A percentile compares a stretch with the other conserved stretches of the same genome.
Conservation (phyloP, 2,329 filamentous ascomycete genomes). For the Kalaharituber pfeilii region DNA sequence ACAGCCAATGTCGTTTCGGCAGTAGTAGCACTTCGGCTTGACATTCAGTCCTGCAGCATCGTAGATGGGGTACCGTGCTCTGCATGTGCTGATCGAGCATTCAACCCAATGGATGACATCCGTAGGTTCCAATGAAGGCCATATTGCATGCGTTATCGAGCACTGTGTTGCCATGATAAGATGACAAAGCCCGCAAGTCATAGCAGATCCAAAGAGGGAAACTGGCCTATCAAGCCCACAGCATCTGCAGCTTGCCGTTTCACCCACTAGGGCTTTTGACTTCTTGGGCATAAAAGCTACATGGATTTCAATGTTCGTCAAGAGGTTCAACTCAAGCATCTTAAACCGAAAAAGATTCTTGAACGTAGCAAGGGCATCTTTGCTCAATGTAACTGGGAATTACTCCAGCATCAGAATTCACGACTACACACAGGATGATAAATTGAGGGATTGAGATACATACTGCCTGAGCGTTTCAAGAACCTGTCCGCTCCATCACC, state of each 20-base stretch:
- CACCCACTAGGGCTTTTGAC: background rate
- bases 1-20: background rate
- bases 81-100: background rate
- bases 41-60: background rate
- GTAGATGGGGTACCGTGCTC: background rate
- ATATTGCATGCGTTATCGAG: background rate
- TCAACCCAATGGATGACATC: background rate
- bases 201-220: background rate
- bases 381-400: background rate
- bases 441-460: background rate
- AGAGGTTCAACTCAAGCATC: background rate
- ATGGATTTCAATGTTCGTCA: background rate
- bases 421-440: background rate
- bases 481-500: background rate
- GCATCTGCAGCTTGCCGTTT: background rate
- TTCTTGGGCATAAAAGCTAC: background rate
- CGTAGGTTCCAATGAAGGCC: background rate
- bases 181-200: background rate
- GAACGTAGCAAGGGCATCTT: background rate
- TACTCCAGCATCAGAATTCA: background rate
- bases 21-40: background rate
- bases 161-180: background rate
- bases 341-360: background rate
- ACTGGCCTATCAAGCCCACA: background rate
- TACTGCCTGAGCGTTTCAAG: background rate